Evolutionary conservation across 495 filamentous ascomycete species (phyloP), one percentile per base, ranked within the genome.

Genomic region (Penicillium steckii): DNA sequence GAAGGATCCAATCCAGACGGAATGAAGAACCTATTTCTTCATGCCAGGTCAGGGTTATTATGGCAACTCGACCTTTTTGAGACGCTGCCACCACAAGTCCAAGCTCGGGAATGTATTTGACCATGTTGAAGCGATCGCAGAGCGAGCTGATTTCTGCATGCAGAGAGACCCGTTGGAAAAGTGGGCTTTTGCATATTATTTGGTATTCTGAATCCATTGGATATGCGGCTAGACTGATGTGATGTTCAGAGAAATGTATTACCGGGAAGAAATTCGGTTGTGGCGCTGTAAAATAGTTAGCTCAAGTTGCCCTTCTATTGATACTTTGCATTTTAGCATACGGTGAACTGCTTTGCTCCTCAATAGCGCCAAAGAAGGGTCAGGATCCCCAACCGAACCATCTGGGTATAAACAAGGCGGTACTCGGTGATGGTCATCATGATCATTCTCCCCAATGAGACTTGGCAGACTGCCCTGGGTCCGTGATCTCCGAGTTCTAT

Each of bases 41-140:
- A 32, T 69, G 63, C 53, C 75, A 65, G 3, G 89, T 93, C 23
- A 93, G 73, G 1, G 86, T 82, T 29, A 96, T 71, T 2, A 97
- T 70, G 1, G 81, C 88, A 8, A 86, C 89, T 8, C 87, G 81
- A 13, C 94, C 94, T 45, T 78, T 81, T 40, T 89, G 81, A 4
- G 85, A 86, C 6, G 82, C 92, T 0, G 85, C 79, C 8, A 92
- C 70, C 3, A 95, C 81, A 24, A 97, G 72, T 5, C 83, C 88
- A 15, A 95, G 76, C 51, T 94, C 88, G 0, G 89, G 88, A 22
- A 97, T 81, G 48, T 88, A 81, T 21, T 83, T 70, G 5, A 86
- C 69, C 82, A 93, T 87, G 69, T 87, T 89, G 22, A 96, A 73
- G 4, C 93, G 86, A 60, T 91, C 80, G 48, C 77, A 78, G 17